These are phyloP conservation scores for Leccinum pellstonianum DNA, from an alignment of 768 basidiomycete species.

Conservation along the genomic window DNA sequence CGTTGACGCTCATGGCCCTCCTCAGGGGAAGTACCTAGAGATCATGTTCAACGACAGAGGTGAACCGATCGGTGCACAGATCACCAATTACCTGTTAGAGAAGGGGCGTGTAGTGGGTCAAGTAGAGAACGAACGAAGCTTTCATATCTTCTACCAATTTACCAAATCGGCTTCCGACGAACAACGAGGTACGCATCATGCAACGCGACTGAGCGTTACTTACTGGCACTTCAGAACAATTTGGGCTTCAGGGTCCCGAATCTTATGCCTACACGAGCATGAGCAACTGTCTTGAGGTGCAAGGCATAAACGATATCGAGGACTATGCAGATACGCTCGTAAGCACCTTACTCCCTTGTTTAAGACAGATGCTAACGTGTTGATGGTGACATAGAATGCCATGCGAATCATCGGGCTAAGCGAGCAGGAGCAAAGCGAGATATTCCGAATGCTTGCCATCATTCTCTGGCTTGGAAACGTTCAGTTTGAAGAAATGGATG, in stretches of 20 bases:
- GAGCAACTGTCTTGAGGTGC: constrained; percentile 90
- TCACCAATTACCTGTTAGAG: constrained; percentile 97
- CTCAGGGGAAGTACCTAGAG: constrained; percentile 95
- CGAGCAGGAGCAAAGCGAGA: constrained; percentile 82
- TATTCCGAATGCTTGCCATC: constrained; percentile 88
- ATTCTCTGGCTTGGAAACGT: constrained; percentile 97
- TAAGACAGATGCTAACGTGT: background rate
- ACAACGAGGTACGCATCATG: constrained; percentile 68
- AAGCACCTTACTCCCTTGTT: constrained; percentile 29
- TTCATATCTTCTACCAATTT: constrained; percentile 99
- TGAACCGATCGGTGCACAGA: constrained; percentile 95
- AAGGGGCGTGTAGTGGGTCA: constrained; percentile 97
- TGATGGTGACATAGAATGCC: constrained; percentile 59
- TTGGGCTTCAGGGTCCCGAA: constrained; percentile 94
- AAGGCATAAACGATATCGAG: constrained; percentile 83
- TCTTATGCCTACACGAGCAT: constrained; percentile 91
- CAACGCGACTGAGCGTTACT: constrained; percentile 8
- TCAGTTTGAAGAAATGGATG: constrained; percentile 83
- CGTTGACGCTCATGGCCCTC: constrained; percentile 15
- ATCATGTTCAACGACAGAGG: constrained; percentile 97
- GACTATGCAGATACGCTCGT: constrained; percentile 91
- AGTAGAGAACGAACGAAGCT: constrained; percentile 93
- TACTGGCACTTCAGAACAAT: constrained; percentile 61
- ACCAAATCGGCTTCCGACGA: constrained; percentile 91
- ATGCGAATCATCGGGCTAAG: constrained; percentile 93